Base-by-base conservation (phyloP, 108 stramenopile species). In the Epithemia pelagica region DNA sequence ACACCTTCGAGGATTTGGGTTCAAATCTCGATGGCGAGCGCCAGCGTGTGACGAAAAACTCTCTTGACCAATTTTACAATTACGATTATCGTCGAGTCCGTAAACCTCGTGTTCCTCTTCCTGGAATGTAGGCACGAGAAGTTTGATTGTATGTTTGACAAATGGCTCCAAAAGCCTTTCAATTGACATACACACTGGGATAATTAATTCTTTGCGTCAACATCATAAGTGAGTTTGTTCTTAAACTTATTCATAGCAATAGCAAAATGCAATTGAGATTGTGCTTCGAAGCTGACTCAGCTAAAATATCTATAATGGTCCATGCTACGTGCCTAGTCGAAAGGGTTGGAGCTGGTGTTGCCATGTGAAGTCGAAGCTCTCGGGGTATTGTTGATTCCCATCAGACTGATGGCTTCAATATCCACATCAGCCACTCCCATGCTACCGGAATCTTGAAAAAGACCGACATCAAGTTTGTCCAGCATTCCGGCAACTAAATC, bases 1-100 rank as follows among this genome's bases (percentile, higher is more conserved):
- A 95, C 62, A 92, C 89, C 8, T 95, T 95, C 75, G 90, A 92
- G 59, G 94, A 95, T 68, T 87, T 75, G 68, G 92, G 92, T 37
- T 71, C 72, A 61, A 80, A 82, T 24, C 74, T 94, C 52, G 90
- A 90, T 30, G 71, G 78, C 24, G 76, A 82, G 21, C 83, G 81
- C 59, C 1, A 28, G 22, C 68, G 78, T 54, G 79, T 79, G 23
- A 28, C 59, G 15, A 77, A 75, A 7, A 75, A 78, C 58, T 69
- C 72, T 55, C 75, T 94, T 30, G 92, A 94, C 62, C 92, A 94
- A 68, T 91, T 94, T 65, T 91, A 89, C 70, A 90, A 91, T 64
- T 94, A 94, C 70, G 83, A 82, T 62, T 94, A 91, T 63, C 76
- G 90, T 51, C 84, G 92, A 31, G 81, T 82, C 65, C 88, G 90